Base-by-base conservation (phyloP, 2,329 filamentous ascomycete species). In the Pseudocercospora fijiensis region DNA sequence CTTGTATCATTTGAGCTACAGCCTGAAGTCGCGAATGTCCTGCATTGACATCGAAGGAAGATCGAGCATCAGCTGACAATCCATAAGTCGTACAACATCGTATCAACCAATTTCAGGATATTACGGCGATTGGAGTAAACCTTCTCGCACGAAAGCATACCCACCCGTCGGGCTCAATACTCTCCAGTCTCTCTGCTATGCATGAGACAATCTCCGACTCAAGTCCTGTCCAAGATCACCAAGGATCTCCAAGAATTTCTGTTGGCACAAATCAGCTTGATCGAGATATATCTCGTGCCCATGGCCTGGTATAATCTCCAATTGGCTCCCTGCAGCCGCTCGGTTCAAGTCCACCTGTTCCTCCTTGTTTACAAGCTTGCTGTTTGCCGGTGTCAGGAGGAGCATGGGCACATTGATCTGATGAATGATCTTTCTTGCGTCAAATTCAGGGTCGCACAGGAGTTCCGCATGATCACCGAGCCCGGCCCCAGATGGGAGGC, bases 221-320 rank as follows among this genome's bases (percentile, higher is more conserved):
- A 47, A 20, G 18, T 47, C 43, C 43, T 13, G 43, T 10, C 43
- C 43, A 47, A 20, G 26, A 56, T 16, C 27, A n/a, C 30, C 30
- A 75, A 69, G 62, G 80, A 70, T 56, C 18, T 63, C 55, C 58
- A 69, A 61, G 80, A 70, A 60, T n/a, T 63, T 60, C 58, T 59
- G 47, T 61, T 76, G 74, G 62, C 71, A 76, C 49, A 63, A 65
- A 37, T 72, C 69, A 0, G 74, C 67, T 27, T 61, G 45, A 33
- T 69, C 61, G 1, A 76, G 71, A 60, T 75, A 76, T n/a, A 77
- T 77, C 67, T 77, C 75, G 66, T 77, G 76, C 6, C 74, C 75
- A 13, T 65, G 65, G 1, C 71, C 74, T 45, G 73, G 65, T 10
- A 77, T 57, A 10, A 74, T 58, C 62, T 69, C 74, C 41, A 76